Evolutionary conservation across 2,329 filamentous ascomycete species (phyloP).

Genomic region (Colletotrichum sidae): DNA sequence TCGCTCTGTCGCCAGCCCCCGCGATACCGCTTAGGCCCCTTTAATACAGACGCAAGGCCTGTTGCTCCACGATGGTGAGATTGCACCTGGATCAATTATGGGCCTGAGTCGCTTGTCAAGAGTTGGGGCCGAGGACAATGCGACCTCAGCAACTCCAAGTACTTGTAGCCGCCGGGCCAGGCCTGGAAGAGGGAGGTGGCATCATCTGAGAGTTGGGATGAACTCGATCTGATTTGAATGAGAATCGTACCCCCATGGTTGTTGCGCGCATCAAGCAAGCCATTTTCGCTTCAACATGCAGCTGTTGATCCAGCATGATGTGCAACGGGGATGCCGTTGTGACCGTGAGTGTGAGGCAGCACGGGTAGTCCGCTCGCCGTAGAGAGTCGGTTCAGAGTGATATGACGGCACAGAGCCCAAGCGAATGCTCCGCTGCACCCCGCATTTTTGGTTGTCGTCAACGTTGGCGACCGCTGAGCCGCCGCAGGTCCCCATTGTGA

Average conservation of each 20-base stretch:
- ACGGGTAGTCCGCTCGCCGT: not conserved
- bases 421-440: conserved; percentile 18
- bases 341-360: not conserved
- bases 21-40: conserved; percentile 21
- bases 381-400: not conserved
- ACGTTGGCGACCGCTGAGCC: not conserved
- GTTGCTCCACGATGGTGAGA: conserved; percentile 8
- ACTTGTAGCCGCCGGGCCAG: no score
- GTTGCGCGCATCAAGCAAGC: not conserved
- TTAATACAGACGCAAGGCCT: conserved; percentile 6
- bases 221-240: conserved; percentile 26
- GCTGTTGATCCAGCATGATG: conserved; percentile 36
- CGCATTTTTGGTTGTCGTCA: conserved; percentile 27
- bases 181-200: conserved; percentile 1
- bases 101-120: conserved; percentile 2
- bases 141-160: not conserved
- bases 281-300: conserved; percentile 26
- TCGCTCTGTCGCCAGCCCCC: conserved; percentile 9
- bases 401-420: no score
- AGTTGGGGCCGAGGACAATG: not conserved
- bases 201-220: conserved; percentile 32
- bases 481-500: not conserved
- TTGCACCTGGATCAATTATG: not conserved
- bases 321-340: conserved; percentile 14
- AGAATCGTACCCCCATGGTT: conserved; percentile 7